These are phyloP conservation scores for Populus euphratica DNA, from an alignment of 345 rosid genomes.

Conservation along the genomic window DNA sequence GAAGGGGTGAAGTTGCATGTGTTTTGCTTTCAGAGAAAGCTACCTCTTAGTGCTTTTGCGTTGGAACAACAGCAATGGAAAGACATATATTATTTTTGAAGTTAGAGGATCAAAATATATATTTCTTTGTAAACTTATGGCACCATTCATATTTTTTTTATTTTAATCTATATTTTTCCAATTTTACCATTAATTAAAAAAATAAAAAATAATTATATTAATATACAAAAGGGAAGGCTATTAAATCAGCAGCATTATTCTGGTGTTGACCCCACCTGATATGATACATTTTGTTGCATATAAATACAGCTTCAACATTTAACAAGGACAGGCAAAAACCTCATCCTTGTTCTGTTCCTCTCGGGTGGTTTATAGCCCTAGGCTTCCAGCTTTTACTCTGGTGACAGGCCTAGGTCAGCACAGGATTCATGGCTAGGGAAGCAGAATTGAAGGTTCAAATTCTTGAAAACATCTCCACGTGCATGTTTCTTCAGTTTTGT, in stretches of 20 bases:
- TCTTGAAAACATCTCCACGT: not conserved
- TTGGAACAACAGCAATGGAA: constrained; percentile 29
- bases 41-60: constrained; percentile 28
- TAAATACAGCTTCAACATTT: constrained; percentile 29
- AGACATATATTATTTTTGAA: not conserved
- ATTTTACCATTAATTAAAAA: accelerated
- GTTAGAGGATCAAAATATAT: accelerated
- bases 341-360: not conserved
- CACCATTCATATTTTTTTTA: too few species aligned
- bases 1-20: constrained; percentile 6
- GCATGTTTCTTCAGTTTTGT: not conserved
- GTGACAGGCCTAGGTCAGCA: not conserved
- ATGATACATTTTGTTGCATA: constrained; percentile 7
- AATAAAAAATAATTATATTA: not conserved
- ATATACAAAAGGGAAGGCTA: constrained; percentile 35
- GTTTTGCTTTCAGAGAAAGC: constrained; percentile 44
- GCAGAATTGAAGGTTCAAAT: constrained; percentile 40
- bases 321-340: constrained; percentile 6
- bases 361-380: not conserved
- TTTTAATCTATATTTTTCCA: too few species aligned
- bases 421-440: constrained; percentile 44
- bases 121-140: accelerated
- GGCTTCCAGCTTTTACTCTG: not conserved
- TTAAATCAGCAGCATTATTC: constrained; percentile 18
- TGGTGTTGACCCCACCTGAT: constrained; percentile 6